phyloP scores from a whole-genome alignment of 1,284 basidiomycete species.

The Afroboletus lepidellus region DNA sequence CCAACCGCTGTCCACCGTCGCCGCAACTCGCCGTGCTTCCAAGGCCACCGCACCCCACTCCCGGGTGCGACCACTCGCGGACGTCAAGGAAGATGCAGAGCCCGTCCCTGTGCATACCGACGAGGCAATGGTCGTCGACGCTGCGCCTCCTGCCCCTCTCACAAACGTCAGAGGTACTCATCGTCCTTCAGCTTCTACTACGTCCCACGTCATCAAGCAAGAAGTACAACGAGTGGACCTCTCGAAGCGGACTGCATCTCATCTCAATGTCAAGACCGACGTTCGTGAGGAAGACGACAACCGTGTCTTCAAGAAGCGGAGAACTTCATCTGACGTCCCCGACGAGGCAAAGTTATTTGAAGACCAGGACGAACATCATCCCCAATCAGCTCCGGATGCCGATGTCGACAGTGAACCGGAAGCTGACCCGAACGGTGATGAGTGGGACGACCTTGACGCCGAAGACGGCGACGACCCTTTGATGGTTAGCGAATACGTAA shows the following conservation, averaged over 20 bases:
- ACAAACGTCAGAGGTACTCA: conserved; percentile 1
- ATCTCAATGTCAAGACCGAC: conserved; percentile 28
- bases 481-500: conserved; percentile 97
- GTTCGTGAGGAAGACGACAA: conserved; percentile 47
- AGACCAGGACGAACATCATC: conserved; percentile 26
- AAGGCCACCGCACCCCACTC: conserved; percentile 23
- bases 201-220: conserved; percentile 26
- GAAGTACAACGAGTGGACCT: conserved; percentile 32
- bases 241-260: conserved; percentile 27
- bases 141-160: conserved; percentile 1
- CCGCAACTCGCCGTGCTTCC: conserved; percentile 32
- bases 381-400: conserved; percentile 34
- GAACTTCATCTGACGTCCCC: conserved; percentile 68
- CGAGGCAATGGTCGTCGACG: conserved; percentile 62
- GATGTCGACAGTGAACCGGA: conserved; percentile 46
- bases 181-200: conserved; percentile 11
- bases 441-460: conserved; percentile 88
- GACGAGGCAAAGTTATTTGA: conserved; percentile 46
- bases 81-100: conserved; percentile 38
- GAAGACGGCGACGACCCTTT: conserved; percentile 94
- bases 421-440: conserved; percentile 58
- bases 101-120: conserved; percentile 36
- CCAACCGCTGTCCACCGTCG: conserved; percentile 41
- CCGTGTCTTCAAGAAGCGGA: conserved; percentile 65
- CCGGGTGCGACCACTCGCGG: conserved; percentile 26